phyloP scores from a whole-genome alignment of 192 early-diverging fungal genomes.

The Paraglomus occultum region DNA sequence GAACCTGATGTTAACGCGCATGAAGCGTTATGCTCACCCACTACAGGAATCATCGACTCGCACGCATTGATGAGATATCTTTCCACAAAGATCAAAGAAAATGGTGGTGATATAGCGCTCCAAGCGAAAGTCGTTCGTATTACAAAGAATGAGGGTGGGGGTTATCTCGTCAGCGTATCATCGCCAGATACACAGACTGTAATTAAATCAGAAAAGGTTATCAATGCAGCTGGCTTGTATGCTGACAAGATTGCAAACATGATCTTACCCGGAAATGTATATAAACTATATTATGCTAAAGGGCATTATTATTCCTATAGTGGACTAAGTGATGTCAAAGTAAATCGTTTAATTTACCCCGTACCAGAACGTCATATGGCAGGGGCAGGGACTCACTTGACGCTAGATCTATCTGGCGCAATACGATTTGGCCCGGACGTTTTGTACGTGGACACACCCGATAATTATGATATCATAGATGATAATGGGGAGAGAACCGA shows the following conservation, averaged over 20 bases:
- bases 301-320: conserved; percentile 76
- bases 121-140: conserved; percentile 50
- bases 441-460: conserved; percentile 50
- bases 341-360: conserved; percentile 75
- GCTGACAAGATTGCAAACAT: conserved; percentile 61
- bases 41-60: conserved; percentile 83
- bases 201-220: conserved; percentile 56
- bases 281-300: conserved; percentile 71
- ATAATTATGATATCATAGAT: conserved; percentile 56
- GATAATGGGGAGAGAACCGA: conserved; percentile 41
- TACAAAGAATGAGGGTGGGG: background rate
- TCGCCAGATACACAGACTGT: conserved; percentile 36
- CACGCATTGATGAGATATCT: conserved; percentile 67
- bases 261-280: conserved; percentile 28
- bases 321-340: conserved; percentile 28
- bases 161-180: conserved; percentile 52
- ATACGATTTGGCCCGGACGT: conserved; percentile 83
- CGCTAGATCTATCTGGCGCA: conserved; percentile 71
- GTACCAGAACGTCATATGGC: conserved; percentile 70
- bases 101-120: conserved; percentile 56
- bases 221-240: conserved; percentile 79
- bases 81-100: conserved; percentile 48
- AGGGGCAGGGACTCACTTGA: conserved; percentile 76
- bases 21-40: conserved; percentile 60
- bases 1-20: conserved; percentile 64